Conservation (phyloP, 768 basidiomycete species). For the Mycena chlorophos region DNA sequence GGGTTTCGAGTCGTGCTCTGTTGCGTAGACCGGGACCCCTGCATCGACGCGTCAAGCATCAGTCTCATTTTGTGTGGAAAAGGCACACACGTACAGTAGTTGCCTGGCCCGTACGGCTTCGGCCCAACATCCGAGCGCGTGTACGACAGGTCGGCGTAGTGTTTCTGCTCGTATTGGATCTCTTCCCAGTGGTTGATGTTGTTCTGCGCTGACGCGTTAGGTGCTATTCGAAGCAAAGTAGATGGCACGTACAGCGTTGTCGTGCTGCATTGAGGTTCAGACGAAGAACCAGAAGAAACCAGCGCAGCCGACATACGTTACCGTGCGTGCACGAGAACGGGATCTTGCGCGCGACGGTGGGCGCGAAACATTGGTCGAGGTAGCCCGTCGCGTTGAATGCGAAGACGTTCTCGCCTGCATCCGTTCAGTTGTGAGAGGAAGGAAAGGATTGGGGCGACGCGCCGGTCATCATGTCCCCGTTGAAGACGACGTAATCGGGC, state of each 20-base stretch:
- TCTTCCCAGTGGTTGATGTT: slow-evolving; percentile 19
- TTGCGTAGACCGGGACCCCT: slow-evolving; percentile 23
- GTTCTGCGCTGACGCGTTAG: slow-evolving; percentile 2
- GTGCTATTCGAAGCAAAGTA: neutral
- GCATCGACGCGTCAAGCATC: neutral
- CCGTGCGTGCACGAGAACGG: slow-evolving; percentile 21
- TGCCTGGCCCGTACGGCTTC: slow-evolving; percentile 21
- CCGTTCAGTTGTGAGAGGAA: neutral
- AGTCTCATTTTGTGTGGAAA: neutral
- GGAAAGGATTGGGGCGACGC: neutral
- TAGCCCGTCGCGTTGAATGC: slow-evolving; percentile 20
- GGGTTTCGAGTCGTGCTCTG: slow-evolving; percentile 3
- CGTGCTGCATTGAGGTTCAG: neutral
- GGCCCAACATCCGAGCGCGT: slow-evolving; percentile 22
- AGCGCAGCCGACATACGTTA: slow-evolving; percentile 11
- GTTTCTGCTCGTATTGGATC: slow-evolving; percentile 20
- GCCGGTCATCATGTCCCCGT: slow-evolving; percentile 22
- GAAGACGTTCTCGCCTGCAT: slow-evolving; percentile 20
- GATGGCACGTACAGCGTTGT: neutral
- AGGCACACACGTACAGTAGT: slow-evolving; percentile 14
- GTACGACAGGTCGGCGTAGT: slow-evolving; percentile 19
- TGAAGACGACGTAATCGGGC: slow-evolving; percentile 22
- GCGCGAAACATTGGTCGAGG: slow-evolving; percentile 18
- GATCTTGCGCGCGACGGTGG: slow-evolving; percentile 14
- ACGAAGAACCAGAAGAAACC: neutral